Evolutionary conservation across 2,329 filamentous ascomycete species (phyloP).

Genomic region (Trichophyton rubrum): DNA sequence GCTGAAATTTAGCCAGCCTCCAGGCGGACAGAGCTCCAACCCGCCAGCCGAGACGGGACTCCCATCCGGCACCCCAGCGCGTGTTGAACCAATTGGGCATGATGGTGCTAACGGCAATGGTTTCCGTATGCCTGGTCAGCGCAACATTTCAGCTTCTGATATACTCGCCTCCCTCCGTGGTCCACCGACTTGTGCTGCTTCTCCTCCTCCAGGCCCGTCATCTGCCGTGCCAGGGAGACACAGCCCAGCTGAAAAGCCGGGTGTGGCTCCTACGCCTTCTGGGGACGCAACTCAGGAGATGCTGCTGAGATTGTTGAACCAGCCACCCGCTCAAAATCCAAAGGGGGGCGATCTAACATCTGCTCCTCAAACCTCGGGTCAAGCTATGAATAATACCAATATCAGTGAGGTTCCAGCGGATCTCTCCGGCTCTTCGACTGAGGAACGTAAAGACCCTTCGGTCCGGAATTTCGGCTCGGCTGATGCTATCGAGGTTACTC

Average conservation of each 20-base stretch:
- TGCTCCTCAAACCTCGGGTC: slow-evolving; percentile 18
- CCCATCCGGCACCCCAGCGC: slow-evolving; percentile 16
- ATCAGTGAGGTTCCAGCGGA: slow-evolving; percentile 7
- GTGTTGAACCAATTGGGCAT: slow-evolving; percentile 18
- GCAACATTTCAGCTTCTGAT: slow-evolving; percentile 42
- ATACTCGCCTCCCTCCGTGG: slow-evolving; percentile 45
- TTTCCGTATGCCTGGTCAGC: slow-evolving; percentile 21
- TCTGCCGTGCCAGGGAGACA: slow-evolving; percentile 17
- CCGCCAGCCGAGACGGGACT: slow-evolving; percentile 12
- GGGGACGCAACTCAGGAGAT: slow-evolving; percentile 67
- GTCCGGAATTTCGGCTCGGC: slow-evolving; percentile 22
- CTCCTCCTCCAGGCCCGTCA: slow-evolving; percentile 14
- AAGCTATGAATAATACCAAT: slow-evolving; percentile 11
- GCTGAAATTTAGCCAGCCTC: slow-evolving; percentile 49
- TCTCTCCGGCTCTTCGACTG: not conserved
- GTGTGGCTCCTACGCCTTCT: slow-evolving; percentile 22
- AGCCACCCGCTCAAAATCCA: slow-evolving; percentile 40
- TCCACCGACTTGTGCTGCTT: slow-evolving; percentile 26
- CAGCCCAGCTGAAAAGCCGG: slow-evolving; percentile 12
- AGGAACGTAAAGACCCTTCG: slow-evolving; percentile 18
- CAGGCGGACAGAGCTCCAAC: slow-evolving; percentile 14
- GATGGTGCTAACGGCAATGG: slow-evolving; percentile 6
- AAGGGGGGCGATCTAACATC: slow-evolving; percentile 14
- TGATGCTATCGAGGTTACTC: slow-evolving; percentile 17
- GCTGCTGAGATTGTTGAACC: slow-evolving; percentile 72